A percentile compares a stretch with the other conserved stretches of the same genome.
These are phyloP conservation scores for Sporothrix dimorphospora DNA, from an alignment of 2,329 filamentous ascomycete species.

Conservation along the genomic window DNA sequence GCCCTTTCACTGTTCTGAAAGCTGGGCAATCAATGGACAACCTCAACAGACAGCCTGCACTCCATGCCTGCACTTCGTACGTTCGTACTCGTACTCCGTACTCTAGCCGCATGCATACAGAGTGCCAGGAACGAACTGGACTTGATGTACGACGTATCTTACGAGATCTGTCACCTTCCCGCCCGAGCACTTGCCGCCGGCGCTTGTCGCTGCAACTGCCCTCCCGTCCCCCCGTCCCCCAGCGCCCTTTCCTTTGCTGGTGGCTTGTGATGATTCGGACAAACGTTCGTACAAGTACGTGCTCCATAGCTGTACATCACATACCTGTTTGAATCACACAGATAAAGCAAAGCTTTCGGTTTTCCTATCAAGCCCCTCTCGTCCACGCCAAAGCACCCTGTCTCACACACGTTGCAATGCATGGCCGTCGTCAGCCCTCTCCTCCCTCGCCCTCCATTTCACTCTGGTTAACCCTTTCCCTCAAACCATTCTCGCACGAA, in stretches of 20 bases:
- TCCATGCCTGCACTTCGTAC: background rate
- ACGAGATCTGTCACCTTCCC: constrained; percentile 3
- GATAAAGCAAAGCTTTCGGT: background rate
- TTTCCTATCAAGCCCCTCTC: too few species aligned
- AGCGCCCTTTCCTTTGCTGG: background rate
- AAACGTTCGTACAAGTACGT: too few species aligned
- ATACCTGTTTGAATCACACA: background rate
- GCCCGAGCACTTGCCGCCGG: constrained; percentile 7
- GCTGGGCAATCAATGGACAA: constrained; percentile 5
- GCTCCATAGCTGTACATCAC: too few species aligned
- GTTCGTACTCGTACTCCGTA: too few species aligned
- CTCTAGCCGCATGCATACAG: background rate
- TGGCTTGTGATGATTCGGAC: background rate
- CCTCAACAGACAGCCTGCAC: background rate
- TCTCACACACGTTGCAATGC: constrained; percentile 14
- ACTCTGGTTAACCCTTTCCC: background rate
- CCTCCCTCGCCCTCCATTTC: background rate
- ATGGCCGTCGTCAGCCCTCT: background rate
- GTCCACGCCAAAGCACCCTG: background rate
- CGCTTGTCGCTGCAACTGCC: background rate
- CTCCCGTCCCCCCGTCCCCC: background rate
- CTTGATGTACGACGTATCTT: background rate
- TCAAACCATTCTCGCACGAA: background rate
- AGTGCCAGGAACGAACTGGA: background rate
- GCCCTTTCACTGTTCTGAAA: background rate